Evolutionary conservation across 2,329 filamentous ascomycete genomes (phyloP).

Genomic region (Colletotrichum destructivum): DNA sequence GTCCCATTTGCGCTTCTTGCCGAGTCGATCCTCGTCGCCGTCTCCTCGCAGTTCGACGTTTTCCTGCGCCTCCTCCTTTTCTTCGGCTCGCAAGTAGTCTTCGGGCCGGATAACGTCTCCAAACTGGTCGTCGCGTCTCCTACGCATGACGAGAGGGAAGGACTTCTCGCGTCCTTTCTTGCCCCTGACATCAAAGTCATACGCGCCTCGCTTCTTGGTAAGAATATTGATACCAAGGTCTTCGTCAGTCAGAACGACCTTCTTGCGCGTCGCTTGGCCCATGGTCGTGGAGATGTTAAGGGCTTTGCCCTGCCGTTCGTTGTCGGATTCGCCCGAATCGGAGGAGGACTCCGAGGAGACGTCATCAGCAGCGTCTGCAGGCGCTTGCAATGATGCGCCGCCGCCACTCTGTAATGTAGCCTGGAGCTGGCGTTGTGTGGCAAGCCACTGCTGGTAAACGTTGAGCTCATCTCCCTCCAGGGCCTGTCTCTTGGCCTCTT

Average conservation of each 20-base stretch:
- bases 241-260: slow-evolving; percentile 88
- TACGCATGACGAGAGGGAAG: slow-evolving; percentile 87
- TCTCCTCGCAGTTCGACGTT: slow-evolving; percentile 65
- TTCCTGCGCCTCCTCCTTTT: slow-evolving; percentile 83
- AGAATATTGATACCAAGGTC: slow-evolving; percentile 94
- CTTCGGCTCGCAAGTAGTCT: slow-evolving; percentile 93
- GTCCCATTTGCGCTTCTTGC: slow-evolving; percentile 96
- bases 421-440: slow-evolving; percentile 88
- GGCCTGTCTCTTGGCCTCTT: slow-evolving; percentile 73
- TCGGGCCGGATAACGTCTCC: slow-evolving; percentile 94
- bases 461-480: slow-evolving; percentile 83
- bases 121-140: slow-evolving; percentile 89
- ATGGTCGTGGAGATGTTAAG: slow-evolving; percentile 90
- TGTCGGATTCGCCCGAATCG: slow-evolving; percentile 89
- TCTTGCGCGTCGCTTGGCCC: slow-evolving; percentile 87
- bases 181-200: slow-evolving; percentile 91
- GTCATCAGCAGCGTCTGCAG: slow-evolving; percentile 84
- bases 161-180: slow-evolving; percentile 94
- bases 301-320: slow-evolving; percentile 91
- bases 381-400: slow-evolving; percentile 76
- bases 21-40: slow-evolving; percentile 75
- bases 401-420: slow-evolving; percentile 82
- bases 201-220: slow-evolving; percentile 88
- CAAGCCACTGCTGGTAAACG: slow-evolving; percentile 92
- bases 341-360: slow-evolving; percentile 89